phyloP scores from a whole-genome alignment of 2,329 filamentous ascomycete species.

The Neonectria ditissima region DNA sequence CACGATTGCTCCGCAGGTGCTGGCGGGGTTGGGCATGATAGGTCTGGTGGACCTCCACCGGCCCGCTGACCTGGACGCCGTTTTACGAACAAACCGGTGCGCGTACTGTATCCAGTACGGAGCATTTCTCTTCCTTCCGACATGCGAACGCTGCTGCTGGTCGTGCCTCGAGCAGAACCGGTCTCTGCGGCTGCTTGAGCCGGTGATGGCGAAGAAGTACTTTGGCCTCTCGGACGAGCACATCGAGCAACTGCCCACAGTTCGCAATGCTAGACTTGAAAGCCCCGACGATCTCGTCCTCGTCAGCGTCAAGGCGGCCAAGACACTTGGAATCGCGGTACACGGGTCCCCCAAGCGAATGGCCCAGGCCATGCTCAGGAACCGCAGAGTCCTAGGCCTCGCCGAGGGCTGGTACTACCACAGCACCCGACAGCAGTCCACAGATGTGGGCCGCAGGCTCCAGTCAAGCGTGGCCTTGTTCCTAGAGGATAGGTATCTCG shows the following conservation, averaged over 20 bases:
- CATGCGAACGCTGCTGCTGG: conserved; percentile 44
- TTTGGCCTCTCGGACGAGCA: conserved; percentile 2
- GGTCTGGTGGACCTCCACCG: conserved; percentile 33
- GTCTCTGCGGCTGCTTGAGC: conserved; percentile 30
- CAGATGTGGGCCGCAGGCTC: too few species aligned
- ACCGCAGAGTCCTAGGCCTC: not conserved
- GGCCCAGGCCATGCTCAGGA: not conserved
- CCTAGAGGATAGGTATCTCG: conserved; percentile 4
- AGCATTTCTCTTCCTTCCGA: conserved; percentile 45
- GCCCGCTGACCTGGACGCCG: conserved; percentile 27
- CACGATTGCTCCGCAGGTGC: conserved; percentile 49
- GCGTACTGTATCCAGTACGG: conserved; percentile 42
- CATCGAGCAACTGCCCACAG: not conserved
- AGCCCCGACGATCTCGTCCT: not conserved
- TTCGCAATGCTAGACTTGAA: too few species aligned
- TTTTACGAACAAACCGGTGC: conserved; percentile 38
- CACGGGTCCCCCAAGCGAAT: conserved; percentile 10
- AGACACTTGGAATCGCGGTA: conserved; percentile 4
- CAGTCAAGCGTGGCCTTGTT: too few species aligned
- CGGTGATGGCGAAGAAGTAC: not conserved
- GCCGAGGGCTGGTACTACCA: not conserved
- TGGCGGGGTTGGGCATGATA: conserved; percentile 36
- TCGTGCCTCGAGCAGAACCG: conserved; percentile 37
- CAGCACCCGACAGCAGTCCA: too few species aligned
- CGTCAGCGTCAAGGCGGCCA: conserved; percentile 19